These are phyloP conservation scores for Aspergillus unguis DNA, from an alignment of 2,329 filamentous ascomycete species.

Conservation along the genomic window DNA sequence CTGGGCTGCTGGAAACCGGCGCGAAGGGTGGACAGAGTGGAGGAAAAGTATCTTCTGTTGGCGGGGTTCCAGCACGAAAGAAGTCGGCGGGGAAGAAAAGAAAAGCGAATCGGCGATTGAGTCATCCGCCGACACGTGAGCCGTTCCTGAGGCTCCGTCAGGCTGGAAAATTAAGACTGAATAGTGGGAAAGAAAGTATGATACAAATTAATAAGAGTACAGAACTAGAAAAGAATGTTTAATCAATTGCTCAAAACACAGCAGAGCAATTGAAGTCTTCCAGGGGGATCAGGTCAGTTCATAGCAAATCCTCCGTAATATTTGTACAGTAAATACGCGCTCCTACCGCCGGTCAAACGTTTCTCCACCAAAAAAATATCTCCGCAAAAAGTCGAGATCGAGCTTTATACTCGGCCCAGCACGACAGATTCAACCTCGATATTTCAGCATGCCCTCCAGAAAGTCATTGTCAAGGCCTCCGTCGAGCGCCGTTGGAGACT, in stretches of 20 bases:
- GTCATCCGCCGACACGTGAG: slow-evolving; percentile 37
- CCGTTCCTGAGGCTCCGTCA: slow-evolving; percentile 10
- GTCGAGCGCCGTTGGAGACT: slow-evolving; percentile 46
- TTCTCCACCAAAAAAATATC: slow-evolving; percentile 15
- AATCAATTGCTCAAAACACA: not conserved
- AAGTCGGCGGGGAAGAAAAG: slow-evolving; percentile 35
- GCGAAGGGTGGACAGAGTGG: slow-evolving; percentile 33
- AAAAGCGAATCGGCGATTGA: slow-evolving; percentile 35
- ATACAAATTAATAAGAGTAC: not conserved
- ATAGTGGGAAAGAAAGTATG: not conserved
- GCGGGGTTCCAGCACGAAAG: slow-evolving; percentile 23
- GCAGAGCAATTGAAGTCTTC: not conserved
- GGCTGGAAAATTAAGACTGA: not conserved
- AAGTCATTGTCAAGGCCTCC: slow-evolving; percentile 43
- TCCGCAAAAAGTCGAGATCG: slow-evolving; percentile 12
- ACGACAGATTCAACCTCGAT: not conserved
- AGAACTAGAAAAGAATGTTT: not conserved
- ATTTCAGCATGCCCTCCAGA: slow-evolving; percentile 49
- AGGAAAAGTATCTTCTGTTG: slow-evolving; percentile 37
- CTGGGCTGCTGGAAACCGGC: slow-evolving; percentile 27
- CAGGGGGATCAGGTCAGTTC: slow-evolving; percentile 3
- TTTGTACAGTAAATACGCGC: not conserved
- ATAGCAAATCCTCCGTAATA: not conserved
- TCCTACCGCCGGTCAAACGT: slow-evolving; percentile 12
- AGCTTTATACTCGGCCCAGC: slow-evolving; percentile 3